phyloP scores from a whole-genome alignment of 768 basidiomycete species.

The Phlebiopsis gigantea region DNA sequence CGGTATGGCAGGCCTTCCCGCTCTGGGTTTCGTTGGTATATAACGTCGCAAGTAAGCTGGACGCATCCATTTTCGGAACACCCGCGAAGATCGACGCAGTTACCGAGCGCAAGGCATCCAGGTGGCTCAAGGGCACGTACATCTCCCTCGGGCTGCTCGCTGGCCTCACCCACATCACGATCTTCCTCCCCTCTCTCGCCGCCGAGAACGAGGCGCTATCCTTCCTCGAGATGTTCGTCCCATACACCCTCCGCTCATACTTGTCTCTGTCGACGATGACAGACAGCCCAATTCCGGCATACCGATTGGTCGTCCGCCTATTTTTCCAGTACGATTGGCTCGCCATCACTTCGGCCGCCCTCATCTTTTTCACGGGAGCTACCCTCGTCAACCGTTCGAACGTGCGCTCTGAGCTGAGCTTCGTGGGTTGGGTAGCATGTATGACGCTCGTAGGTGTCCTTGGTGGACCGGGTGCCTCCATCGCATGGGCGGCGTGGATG shows the following conservation, averaged over 20 bases:
- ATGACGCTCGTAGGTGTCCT: not conserved
- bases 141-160: not conserved
- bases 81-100: not conserved
- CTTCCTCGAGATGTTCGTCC: conserved; percentile 8
- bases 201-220: conserved; percentile 1
- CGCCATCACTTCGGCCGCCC: conserved; percentile 3
- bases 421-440: conserved; percentile 1
- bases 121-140: conserved; percentile 4
- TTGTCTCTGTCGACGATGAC: not conserved
- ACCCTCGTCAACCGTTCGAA: not conserved
- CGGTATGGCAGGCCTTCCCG: conserved; percentile 13
- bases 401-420: not conserved
- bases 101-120: not conserved
- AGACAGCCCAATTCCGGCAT: not conserved
- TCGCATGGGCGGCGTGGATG: conserved; percentile 6
- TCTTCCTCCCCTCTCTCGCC: not conserved
- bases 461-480: conserved; percentile 9
- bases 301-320: conserved; percentile 5
- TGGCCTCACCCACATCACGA: not conserved
- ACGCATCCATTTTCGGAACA: not conserved
- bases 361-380: conserved; percentile 8
- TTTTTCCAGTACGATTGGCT: conserved; percentile 15
- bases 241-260: conserved; percentile 2
- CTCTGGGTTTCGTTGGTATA: not conserved
- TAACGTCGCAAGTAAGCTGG: not conserved